Evolutionary conservation across 2,329 filamentous ascomycete genomes (phyloP), one percentile per base, ranked within the genome.

Genomic region (Sporothrix luriei): DNA sequence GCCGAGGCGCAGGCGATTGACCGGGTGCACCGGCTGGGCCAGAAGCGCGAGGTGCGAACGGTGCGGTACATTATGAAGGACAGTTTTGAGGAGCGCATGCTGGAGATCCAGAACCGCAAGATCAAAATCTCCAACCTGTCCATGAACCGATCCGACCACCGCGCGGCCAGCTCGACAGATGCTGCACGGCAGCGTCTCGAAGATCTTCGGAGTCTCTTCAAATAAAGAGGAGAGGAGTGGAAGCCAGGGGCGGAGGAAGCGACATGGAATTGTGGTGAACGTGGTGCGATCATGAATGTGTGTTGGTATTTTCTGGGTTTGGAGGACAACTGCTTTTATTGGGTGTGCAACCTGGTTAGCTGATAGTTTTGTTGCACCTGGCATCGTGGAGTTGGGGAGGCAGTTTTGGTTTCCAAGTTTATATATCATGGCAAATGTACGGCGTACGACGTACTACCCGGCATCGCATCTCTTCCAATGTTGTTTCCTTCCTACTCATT

Each of bases 31-130:
- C 89, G 94, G 21, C 83, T 97, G 1, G 94, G 95, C 0, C 95
- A 99, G 82, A 95, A 88, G 75, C 85, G 95, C n/a, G 87, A 90
- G 14, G 95, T 99, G 0, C 86, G 87, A n/a, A 96, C 93, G 1
- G 89, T 92, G 49, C 88, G 94, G 49, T 98, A 92, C 78, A 90
- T 98, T 75, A 98, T 98, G 93, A 84, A 87, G 29, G 84, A 88
- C 71, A 97, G 92, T 76, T 97, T 99, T 71, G 95, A 99, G 78
- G 92, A 97, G 81, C 94, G 93, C 82, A 97, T 99, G 86, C 82
- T 96, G 2, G 85, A 91, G 75, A 82, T 99, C 72, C 94, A 97
- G 78, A 88, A 91, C 70, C 96, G 95, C 85, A 99, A 99, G 85
- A 92, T 91, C 81, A 90, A 93, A 78, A 82, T 99, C 66, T 95